A percentile compares a stretch with the other conserved stretches of the same genome.
These are phyloP conservation scores for Hemileccinum rubropunctum DNA, from an alignment of 768 basidiomycete species.

Conservation along the genomic window DNA sequence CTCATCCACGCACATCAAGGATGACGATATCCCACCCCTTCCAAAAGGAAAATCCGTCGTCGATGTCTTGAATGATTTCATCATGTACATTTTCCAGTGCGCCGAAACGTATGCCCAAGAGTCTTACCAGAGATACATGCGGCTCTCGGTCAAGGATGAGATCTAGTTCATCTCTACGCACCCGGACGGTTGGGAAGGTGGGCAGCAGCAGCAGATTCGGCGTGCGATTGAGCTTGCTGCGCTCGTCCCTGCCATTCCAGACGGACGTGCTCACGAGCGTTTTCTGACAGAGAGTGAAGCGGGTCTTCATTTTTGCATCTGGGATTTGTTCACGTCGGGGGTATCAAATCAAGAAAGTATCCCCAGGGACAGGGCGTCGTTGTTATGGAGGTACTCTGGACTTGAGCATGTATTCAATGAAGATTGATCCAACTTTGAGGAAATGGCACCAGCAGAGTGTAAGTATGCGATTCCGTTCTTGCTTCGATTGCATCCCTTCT, in stretches of 20 bases:
- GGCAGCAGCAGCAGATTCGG: conserved; percentile 48
- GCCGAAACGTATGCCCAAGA: conserved; percentile 44
- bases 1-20: conserved; percentile 20
- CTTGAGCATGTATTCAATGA: conserved; percentile 41
- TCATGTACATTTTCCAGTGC: conserved; percentile 43
- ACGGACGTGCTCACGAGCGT: conserved; percentile 39
- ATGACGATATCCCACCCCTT: conserved; percentile 36
- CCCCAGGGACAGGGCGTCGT: conserved; percentile 34
- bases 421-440: conserved; percentile 33
- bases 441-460: conserved; percentile 34
- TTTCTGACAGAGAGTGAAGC: conserved; percentile 64
- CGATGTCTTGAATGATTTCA: conserved; percentile 44
- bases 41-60: conserved; percentile 37
- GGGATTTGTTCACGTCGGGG: conserved; percentile 32
- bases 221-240: conserved; percentile 39
- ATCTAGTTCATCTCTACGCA: conserved; percentile 54
- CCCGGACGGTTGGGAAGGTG: conserved; percentile 62
- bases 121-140: conserved; percentile 41
- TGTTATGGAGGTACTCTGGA: conserved; percentile 43
- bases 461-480: not conserved
- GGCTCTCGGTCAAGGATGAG: conserved; percentile 38
- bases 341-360: conserved; percentile 2
- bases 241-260: too few relatives aligned
- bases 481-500: not conserved
- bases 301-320: conserved; percentile 52